Evolutionary conservation across 2,329 filamentous ascomycete genomes (phyloP), one percentile per base, ranked within the genome.

Genomic region (Penicillium sp.): DNA sequence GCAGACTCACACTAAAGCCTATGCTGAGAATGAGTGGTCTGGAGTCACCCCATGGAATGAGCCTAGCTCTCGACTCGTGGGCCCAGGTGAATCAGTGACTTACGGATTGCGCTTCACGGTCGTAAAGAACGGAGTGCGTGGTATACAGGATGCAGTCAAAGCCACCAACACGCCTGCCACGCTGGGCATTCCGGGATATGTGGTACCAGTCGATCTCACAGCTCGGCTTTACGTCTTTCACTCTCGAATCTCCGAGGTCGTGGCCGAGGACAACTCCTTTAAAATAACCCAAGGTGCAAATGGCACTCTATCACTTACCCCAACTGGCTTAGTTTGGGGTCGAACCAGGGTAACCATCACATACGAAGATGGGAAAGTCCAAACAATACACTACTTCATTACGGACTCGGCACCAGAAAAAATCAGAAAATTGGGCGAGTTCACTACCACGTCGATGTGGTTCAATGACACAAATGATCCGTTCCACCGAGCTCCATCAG

Each of bases 21-120:
- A 79, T 70, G 81, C 81, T 0, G 80, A 85, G 58, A 79, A 79
- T 0, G 83, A 86, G 63, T 87, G 84, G 84, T 75, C 73, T 1
- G 65, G 56, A 0, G 72, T 69, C 0, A 66, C 74, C 2, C 83
- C 84, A 0, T 87, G 85, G 85, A 87, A 86, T 15, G 21, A 49
- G 19, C 31, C 45, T 33, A 49, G 45, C 19, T 49, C 31, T 17
- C 19, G 29, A 12, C 5, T n/a, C 5, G 0, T 49, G 19, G n/a
- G 7, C 0, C 45, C 45, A 25, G 31, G 45, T 10, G 19, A 49
- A 13, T 33, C 45, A 49, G 31, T 49, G 21, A 23, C n/a, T n/a
- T 35, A 49, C 31, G 45, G 45, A 7, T 23, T 49, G 15, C 45
- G 45, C 15, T 49, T 35, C 19, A 35, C 45, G 2, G 15, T 49